phyloP scores from a whole-genome alignment of 345 rosid species.

The Eutrema japonicum region DNA sequence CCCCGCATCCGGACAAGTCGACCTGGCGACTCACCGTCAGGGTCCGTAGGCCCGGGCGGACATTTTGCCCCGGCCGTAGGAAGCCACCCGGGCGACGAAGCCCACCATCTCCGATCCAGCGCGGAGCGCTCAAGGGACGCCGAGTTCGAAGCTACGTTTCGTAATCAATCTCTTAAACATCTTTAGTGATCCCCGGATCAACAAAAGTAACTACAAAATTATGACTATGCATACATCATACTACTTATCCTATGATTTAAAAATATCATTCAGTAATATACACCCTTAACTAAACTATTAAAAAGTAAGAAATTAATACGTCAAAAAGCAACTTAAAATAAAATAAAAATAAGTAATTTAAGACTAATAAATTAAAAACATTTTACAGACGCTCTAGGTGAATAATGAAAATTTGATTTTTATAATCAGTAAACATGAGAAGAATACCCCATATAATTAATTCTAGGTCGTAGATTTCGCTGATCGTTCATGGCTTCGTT shows the following conservation, averaged over 20 bases:
- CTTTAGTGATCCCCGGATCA: too few relatives aligned
- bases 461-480: conserved; percentile 66
- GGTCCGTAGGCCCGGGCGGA: too few relatives aligned
- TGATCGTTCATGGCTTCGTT: conserved; percentile 61
- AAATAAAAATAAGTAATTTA: background rate
- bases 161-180: too few relatives aligned
- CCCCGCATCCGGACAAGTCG: too few relatives aligned
- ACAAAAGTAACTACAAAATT: background rate
- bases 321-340: too few relatives aligned
- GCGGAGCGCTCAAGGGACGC: too few relatives aligned
- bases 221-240: background rate
- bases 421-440: conserved; percentile 42
- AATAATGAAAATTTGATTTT: conserved; percentile 6
- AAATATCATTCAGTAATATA: background rate
- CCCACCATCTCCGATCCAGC: too few relatives aligned
- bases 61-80: too few relatives aligned
- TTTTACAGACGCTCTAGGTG: background rate
- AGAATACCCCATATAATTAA: conserved; percentile 51
- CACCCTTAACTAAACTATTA: background rate
- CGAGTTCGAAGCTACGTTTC: too few relatives aligned
- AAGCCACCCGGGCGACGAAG: too few relatives aligned
- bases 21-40: too few relatives aligned
- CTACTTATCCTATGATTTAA: background rate
- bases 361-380: background rate
- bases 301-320: background rate